phyloP scores from a whole-genome alignment of 768 basidiomycete species.

The Mycena venus region DNA sequence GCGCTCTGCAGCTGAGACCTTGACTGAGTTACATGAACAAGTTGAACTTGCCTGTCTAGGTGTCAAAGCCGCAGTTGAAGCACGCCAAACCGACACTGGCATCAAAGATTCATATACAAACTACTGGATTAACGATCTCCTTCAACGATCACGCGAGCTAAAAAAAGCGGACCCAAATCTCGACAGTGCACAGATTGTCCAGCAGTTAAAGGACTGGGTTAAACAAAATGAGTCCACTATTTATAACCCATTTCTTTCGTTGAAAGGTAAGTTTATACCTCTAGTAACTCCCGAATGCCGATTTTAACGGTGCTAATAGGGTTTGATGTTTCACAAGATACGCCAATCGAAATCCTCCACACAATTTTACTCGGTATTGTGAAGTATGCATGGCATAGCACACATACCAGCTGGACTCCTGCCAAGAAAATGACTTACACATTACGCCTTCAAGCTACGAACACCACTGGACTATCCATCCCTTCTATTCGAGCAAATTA shows the following conservation, averaged over 20 bases:
- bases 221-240: slow-evolving; percentile 34
- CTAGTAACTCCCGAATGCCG: too few species aligned
- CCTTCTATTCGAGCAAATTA: slow-evolving; percentile 39
- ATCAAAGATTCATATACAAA: slow-evolving; percentile 55
- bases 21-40: not conserved
- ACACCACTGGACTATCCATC: slow-evolving; percentile 36
- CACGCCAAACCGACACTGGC: too few species aligned
- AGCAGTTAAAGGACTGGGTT: too few species aligned
- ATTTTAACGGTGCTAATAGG: too few species aligned
- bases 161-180: slow-evolving; percentile 39
- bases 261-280: slow-evolving; percentile 40
- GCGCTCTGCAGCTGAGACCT: not conserved
- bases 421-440: slow-evolving; percentile 30
- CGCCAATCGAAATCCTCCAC: slow-evolving; percentile 44
- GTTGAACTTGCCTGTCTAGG: slow-evolving; percentile 30
- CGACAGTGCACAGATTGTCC: too few species aligned
- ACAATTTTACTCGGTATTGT: slow-evolving; percentile 41
- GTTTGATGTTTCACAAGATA: slow-evolving; percentile 20
- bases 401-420: slow-evolving; percentile 29
- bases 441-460: slow-evolving; percentile 32
- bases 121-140: slow-evolving; percentile 51
- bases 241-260: slow-evolving; percentile 47
- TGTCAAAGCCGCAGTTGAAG: slow-evolving; percentile 44
- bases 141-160: slow-evolving; percentile 35
- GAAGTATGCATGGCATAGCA: slow-evolving; percentile 47